These are phyloP conservation scores for Tuctoria greenei DNA, from an alignment of 176 grass and related monocot species.

Conservation along the genomic window DNA sequence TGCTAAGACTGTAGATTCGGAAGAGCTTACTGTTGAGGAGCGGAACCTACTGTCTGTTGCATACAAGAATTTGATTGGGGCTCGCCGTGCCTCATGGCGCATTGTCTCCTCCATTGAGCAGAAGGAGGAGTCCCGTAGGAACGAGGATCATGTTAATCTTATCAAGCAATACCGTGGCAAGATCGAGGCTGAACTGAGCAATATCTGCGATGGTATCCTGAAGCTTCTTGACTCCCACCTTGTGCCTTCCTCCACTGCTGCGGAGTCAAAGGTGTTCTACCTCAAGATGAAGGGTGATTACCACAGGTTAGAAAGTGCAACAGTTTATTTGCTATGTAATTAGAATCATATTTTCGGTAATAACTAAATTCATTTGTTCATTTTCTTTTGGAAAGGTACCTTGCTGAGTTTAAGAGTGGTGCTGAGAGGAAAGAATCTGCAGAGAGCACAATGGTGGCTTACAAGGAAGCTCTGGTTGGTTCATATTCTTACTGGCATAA, in stretches of 20 bases:
- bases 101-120: slow-evolving; percentile 91
- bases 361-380: neutral
- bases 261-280: slow-evolving; percentile 88
- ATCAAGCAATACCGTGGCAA: slow-evolving; percentile 82
- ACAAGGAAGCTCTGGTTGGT: slow-evolving; percentile 77
- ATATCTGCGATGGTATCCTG: slow-evolving; percentile 78
- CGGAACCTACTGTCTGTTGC: slow-evolving; percentile 88
- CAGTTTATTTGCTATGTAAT: neutral
- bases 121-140: slow-evolving; percentile 79
- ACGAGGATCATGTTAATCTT: slow-evolving; percentile 63
- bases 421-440: slow-evolving; percentile 67
- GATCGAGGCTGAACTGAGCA: slow-evolving; percentile 77
- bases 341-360: slow-evolving; percentile 2
- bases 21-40: slow-evolving; percentile 86
- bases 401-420: slow-evolving; percentile 78
- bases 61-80: slow-evolving; percentile 92
- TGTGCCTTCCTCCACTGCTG: slow-evolving; percentile 63
- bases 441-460: slow-evolving; percentile 72
- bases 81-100: slow-evolving; percentile 85
- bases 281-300: slow-evolving; percentile 99
- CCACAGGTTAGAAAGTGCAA: slow-evolving; percentile 61
- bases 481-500: neutral
- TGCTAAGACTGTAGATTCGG: slow-evolving; percentile 65
- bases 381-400: slow-evolving; percentile 50
- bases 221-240: slow-evolving; percentile 79